phyloP scores from a whole-genome alignment of 192 early-diverging fungal species.

The Dissophora globulifera region DNA sequence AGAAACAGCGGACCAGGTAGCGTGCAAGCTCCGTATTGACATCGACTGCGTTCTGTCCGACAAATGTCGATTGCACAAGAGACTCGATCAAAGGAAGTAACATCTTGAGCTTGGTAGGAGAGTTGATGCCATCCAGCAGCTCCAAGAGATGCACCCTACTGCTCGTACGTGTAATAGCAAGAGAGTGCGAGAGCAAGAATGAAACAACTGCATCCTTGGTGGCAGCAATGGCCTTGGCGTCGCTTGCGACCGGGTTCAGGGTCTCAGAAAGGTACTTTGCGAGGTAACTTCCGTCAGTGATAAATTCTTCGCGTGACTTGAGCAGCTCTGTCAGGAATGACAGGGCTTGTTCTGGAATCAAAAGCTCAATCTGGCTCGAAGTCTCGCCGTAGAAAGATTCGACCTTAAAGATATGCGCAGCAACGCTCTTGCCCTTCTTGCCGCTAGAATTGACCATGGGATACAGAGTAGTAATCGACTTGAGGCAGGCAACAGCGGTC shows the following conservation, averaged over 20 bases:
- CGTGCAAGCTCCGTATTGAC: conserved; percentile 45
- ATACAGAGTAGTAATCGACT: conserved; percentile 55
- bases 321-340: conserved; percentile 30
- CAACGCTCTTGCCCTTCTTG: conserved; percentile 49
- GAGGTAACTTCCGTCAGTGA: conserved; percentile 54
- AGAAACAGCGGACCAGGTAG: conserved; percentile 67
- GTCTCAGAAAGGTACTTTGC: conserved; percentile 50
- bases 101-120: conserved; percentile 67
- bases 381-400: conserved; percentile 53
- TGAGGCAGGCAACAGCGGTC: conserved; percentile 70
- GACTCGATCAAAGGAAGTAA: conserved; percentile 69
- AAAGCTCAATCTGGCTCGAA: conserved; percentile 42
- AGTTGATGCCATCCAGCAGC: conserved; percentile 59
- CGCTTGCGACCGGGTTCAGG: conserved; percentile 46
- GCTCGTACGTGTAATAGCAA: conserved; percentile 50
- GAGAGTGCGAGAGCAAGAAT: conserved; percentile 67
- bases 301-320: conserved; percentile 51
- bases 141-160: conserved; percentile 64
- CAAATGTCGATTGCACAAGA: conserved; percentile 53
- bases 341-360: conserved; percentile 22
- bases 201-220: conserved; percentile 56
- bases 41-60: conserved; percentile 32
- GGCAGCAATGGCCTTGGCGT: conserved; percentile 25
- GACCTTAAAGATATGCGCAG: conserved; percentile 36
- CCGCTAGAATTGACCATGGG: conserved; percentile 55